Evolutionary conservation across 2,329 filamentous ascomycete genomes (phyloP).

Genomic region (Lachnellula occidentalis): DNA sequence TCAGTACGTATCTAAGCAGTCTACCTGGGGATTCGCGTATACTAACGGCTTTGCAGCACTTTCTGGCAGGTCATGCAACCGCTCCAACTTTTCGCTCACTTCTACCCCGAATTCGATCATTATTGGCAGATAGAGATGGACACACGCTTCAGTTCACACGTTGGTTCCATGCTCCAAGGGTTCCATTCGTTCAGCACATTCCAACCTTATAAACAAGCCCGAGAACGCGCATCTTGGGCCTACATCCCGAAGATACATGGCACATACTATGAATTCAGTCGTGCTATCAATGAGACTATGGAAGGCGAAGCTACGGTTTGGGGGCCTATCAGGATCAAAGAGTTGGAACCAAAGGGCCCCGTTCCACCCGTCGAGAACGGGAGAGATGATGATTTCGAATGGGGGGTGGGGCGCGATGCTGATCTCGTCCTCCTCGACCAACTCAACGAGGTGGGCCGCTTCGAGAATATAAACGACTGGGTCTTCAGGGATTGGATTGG

Average conservation of each 20-base stretch:
- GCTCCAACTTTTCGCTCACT: conserved; percentile 68
- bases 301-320: conserved; percentile 41
- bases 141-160: conserved; percentile 70
- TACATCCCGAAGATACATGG: conserved; percentile 67
- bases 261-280: conserved; percentile 61
- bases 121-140: conserved; percentile 67
- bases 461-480: too few relatives aligned
- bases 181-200: conserved; percentile 56
- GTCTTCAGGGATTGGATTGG: too few relatives aligned
- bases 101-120: conserved; percentile 71
- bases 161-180: conserved; percentile 72
- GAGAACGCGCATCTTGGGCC: conserved; percentile 68
- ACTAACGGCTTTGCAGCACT: too few relatives aligned
- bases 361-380: conserved; percentile 54
- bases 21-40: too few relatives aligned
- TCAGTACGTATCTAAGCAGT: conserved; percentile 31
- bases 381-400: conserved; percentile 62
- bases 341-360: conserved; percentile 57
- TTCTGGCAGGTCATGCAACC: conserved; percentile 37
- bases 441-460: too few relatives aligned
- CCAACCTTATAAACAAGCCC: conserved; percentile 66
- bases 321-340: conserved; percentile 57
- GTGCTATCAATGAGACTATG: conserved; percentile 50
- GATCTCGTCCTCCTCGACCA: conserved; percentile 50
- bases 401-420: conserved; percentile 72